Evolutionary conservation across 2,329 filamentous ascomycete genomes (phyloP), one percentile per base, ranked within the genome.

Genomic region (Aureobasidium subglaciale): DNA sequence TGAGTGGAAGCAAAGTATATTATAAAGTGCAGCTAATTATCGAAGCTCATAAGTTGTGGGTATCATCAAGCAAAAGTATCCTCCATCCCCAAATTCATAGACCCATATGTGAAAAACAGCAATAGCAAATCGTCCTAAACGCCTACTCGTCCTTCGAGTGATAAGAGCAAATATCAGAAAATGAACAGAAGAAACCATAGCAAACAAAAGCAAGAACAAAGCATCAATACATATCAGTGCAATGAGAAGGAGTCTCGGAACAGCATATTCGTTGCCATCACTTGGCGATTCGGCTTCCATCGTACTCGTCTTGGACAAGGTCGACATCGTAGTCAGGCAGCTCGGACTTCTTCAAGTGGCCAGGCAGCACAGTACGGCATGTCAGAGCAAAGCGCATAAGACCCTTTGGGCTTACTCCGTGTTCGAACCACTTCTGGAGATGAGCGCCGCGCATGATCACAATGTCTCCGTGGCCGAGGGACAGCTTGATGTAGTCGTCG

Each of bases 381-480:
- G 81, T 85, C 45, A 84, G 61, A 0, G 81, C 81, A 64, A 82
- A 84, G 2, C 81, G 71, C 38, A 81, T 67, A 48, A 71, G 73
- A 0, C 79, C 79, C 9, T 67, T 58, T 4, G 80, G 76, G 0
- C 71, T 73, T 0, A 84, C 80, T 18, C 71, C 69, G 62, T 84
- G 81, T 75, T 85, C 81, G 55, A 83, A 83, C 18, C 76, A 72
- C 60, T 75, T 71, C 61, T 87, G 85, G 11, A 87, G 79, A 0
- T 71, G 68, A 0, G 69, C 70, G 0, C 83, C 83, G 60, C 83
- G 77, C 83, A 86, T 86, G 16, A 86, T 70, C 2, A 83, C 75
- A 10, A 86, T 77, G 63, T 87, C 84, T 0, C 84, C 84, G 63
- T 87, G 84, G 7, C 75, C 71, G 3, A 87, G 68, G 1, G 71